A percentile compares a stretch with the other conserved stretches of the same genome.
Evolutionary conservation across 106 monocot species (phyloP).

Genomic region (Gastrodia elata): DNA sequence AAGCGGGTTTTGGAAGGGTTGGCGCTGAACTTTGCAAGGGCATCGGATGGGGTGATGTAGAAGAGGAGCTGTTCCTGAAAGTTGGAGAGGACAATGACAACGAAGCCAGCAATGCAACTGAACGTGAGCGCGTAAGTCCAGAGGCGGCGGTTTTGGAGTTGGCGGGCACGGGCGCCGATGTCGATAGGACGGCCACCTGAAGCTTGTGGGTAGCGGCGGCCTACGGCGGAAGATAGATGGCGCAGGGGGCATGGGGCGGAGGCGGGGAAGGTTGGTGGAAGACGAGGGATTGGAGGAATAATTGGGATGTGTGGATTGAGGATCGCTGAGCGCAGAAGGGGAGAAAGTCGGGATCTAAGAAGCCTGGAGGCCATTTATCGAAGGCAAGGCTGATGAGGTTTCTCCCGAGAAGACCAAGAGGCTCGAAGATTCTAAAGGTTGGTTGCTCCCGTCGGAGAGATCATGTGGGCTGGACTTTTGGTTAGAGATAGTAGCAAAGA

Average conservation of each 20-base stretch:
- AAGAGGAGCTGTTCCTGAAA: conserved; percentile 97
- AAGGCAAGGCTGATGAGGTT: too few species aligned
- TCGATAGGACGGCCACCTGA: conserved; percentile 38
- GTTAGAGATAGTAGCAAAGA: too few species aligned
- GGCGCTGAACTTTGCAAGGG: conserved; percentile 41
- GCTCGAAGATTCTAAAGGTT: too few species aligned
- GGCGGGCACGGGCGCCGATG: conserved; percentile 88
- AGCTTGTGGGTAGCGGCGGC: conserved; percentile 14
- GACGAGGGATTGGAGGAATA: conserved; percentile 8
- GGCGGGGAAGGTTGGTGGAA: not conserved
- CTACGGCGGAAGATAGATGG: conserved; percentile 18
- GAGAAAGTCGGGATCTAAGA: conserved; percentile 19
- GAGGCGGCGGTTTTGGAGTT: conserved; percentile 83
- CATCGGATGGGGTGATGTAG: conserved; percentile 91
- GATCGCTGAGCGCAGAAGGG: conserved; percentile 7
- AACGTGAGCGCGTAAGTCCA: conserved; percentile 95
- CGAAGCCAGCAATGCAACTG: conserved; percentile 84
- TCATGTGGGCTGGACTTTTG: too few species aligned
- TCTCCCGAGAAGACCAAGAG: too few species aligned
- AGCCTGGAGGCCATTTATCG: conserved; percentile 24
- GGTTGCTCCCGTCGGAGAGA: too few species aligned
- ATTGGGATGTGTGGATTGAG: not conserved
- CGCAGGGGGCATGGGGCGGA: conserved; percentile 1
- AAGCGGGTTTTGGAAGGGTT: conserved; percentile 67
- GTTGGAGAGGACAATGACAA: conserved; percentile 78